A percentile compares a stretch with the other conserved stretches of the same genome.
phyloP scores from a whole-genome alignment of 2,329 filamentous ascomycete genomes.

The Gaeumannomyces sp. region DNA sequence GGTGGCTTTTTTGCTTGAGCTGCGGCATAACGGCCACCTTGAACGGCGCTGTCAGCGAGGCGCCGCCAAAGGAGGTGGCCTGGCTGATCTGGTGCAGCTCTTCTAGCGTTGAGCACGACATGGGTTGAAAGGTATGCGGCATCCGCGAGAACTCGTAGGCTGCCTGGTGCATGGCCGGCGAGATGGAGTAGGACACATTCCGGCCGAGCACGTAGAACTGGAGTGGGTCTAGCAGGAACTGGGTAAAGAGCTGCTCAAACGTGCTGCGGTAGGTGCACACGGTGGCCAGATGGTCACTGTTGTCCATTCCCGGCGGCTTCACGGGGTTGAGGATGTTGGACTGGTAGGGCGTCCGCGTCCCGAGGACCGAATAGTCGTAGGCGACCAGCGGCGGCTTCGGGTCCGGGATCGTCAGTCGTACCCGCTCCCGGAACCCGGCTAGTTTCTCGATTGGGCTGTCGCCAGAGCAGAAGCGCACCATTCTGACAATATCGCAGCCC shows the following conservation, averaged over 20 bases:
- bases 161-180: constrained; percentile 66
- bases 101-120: constrained; percentile 54
- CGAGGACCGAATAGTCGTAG: constrained; percentile 40
- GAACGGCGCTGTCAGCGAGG: constrained; percentile 62
- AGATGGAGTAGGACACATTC: constrained; percentile 62
- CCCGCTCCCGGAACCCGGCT: constrained; percentile 42
- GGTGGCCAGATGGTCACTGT: constrained; percentile 37
- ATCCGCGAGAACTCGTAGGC: constrained; percentile 62
- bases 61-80: constrained; percentile 59
- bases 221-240: constrained; percentile 57
- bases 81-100: constrained; percentile 53
- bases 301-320: constrained; percentile 36
- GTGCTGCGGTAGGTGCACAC: constrained; percentile 50
- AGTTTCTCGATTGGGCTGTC: constrained; percentile 46
- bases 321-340: constrained; percentile 48
- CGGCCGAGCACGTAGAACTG: constrained; percentile 64
- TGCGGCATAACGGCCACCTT: constrained; percentile 62
- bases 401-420: constrained; percentile 35
- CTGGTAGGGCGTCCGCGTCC: constrained; percentile 33
- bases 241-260: constrained; percentile 53
- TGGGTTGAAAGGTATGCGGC: constrained; percentile 57
- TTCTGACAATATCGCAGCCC: constrained; percentile 56
- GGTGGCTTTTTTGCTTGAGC: constrained; percentile 58
- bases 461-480: constrained; percentile 51
- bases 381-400: constrained; percentile 44